phyloP scores from a whole-genome alignment of 345 rosid genomes.

The Gossypium australe region DNA sequence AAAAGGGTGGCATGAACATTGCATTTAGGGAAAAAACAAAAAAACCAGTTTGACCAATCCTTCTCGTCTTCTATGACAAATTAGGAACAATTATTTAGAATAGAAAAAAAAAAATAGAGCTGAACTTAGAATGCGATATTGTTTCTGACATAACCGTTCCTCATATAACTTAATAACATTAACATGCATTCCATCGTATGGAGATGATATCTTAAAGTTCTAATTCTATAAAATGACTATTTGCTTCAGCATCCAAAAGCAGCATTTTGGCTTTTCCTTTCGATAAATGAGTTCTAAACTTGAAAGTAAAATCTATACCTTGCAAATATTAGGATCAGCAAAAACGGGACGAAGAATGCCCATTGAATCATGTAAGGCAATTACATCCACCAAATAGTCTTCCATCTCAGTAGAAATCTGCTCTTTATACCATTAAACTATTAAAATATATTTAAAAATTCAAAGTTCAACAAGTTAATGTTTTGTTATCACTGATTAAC shows the following conservation, averaged over 20 bases:
- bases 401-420: slow-evolving; percentile 65
- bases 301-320: slow-evolving; percentile 36
- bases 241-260: background rate
- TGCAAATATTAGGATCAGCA: slow-evolving; percentile 69
- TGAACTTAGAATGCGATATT: background rate
- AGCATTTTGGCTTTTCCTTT: background rate
- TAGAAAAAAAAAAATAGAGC: background rate
- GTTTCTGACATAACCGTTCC: background rate
- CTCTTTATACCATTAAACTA: background rate
- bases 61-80: background rate
- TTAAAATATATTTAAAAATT: background rate
- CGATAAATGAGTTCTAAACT: background rate
- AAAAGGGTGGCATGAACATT: background rate
- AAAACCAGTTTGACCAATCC: background rate
- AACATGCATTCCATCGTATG: background rate
- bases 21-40: background rate
- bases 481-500: slow-evolving; percentile 23
- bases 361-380: slow-evolving; percentile 75
- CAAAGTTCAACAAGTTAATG: background rate
- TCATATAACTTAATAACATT: background rate
- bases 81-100: background rate
- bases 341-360: slow-evolving; percentile 63
- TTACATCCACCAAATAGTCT: slow-evolving; percentile 77
- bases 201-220: background rate
- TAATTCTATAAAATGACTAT: background rate